A percentile compares a stretch with the other conserved stretches of the same genome.
phyloP scores from a whole-genome alignment of 306 rosid species.

The Fagus crenata region DNA sequence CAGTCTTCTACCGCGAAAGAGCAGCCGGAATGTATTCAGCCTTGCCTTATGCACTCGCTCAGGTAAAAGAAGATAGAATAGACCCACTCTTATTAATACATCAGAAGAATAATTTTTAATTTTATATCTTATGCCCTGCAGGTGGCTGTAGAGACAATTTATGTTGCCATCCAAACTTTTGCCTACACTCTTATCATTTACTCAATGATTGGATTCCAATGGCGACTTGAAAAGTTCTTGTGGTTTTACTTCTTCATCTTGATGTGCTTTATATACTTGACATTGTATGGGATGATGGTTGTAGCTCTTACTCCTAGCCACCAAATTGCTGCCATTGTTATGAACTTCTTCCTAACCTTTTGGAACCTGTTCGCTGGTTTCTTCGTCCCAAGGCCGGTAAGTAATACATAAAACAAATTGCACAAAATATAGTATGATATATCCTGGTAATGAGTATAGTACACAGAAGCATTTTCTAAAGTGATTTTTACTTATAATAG shows the following conservation, averaged over 20 bases:
- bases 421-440: not conserved
- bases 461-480: not conserved
- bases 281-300: slow-evolving; percentile 66
- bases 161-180: slow-evolving; percentile 50
- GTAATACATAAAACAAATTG: slow-evolving; percentile 17
- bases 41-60: slow-evolving; percentile 57
- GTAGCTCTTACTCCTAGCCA: slow-evolving; percentile 60
- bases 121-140: slow-evolving; percentile 29
- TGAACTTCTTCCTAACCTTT: slow-evolving; percentile 54
- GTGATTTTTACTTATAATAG: not conserved
- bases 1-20: slow-evolving; percentile 57
- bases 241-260: slow-evolving; percentile 61
- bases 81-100: slow-evolving; percentile 2
- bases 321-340: slow-evolving; percentile 50
- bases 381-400: slow-evolving; percentile 44
- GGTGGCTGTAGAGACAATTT: slow-evolving; percentile 55
- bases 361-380: slow-evolving; percentile 68
- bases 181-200: slow-evolving; percentile 45
- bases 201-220: slow-evolving; percentile 57
- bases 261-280: slow-evolving; percentile 53
- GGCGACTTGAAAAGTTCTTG: slow-evolving; percentile 50
- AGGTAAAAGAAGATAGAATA: slow-evolving; percentile 37
- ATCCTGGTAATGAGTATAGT: not conserved
- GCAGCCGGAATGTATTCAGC: slow-evolving; percentile 59
- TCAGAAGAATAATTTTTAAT: not conserved